phyloP scores from a whole-genome alignment of 352 stramenopile genomes.

The Phytopythium oedochilum region DNA sequence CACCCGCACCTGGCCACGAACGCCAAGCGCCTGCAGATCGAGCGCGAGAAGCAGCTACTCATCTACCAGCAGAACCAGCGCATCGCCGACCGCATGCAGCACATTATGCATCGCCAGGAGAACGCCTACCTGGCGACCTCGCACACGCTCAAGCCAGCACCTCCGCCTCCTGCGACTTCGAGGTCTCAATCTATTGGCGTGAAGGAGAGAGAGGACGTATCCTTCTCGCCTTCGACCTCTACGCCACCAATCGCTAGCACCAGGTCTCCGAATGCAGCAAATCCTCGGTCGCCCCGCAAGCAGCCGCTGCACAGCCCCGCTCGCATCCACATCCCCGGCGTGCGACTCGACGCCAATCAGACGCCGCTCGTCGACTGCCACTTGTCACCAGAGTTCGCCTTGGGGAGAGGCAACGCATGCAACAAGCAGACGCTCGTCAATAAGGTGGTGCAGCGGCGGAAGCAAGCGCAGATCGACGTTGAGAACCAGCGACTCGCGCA shows the following conservation, averaged over 20 bases:
- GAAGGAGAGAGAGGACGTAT: not conserved
- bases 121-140: slow-evolving; percentile 40
- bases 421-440: slow-evolving; percentile 68
- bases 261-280: not conserved
- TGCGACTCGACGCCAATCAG: slow-evolving; percentile 60
- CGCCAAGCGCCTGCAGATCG: slow-evolving; percentile 54
- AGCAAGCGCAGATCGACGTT: slow-evolving; percentile 48
- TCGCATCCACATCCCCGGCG: slow-evolving; percentile 59
- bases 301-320: slow-evolving; percentile 33
- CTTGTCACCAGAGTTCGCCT: slow-evolving; percentile 56
- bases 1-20: slow-evolving; percentile 47
- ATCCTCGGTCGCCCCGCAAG: slow-evolving; percentile 3
- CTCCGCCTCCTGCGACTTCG: not conserved
- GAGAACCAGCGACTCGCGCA: slow-evolving; percentile 64
- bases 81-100: slow-evolving; percentile 65
- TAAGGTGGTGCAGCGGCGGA: slow-evolving; percentile 37
- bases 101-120: slow-evolving; percentile 61
- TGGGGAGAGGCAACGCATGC: slow-evolving; percentile 57
- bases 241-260: not conserved
- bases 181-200: not conserved
- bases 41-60: slow-evolving; percentile 50
- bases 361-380: slow-evolving; percentile 75
- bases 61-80: slow-evolving; percentile 73
- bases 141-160: not conserved
- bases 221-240: not conserved